Base-by-base conservation (phyloP, 2,329 filamentous ascomycete genomes). In the Paraphaeosphaeria sporulosa region DNA sequence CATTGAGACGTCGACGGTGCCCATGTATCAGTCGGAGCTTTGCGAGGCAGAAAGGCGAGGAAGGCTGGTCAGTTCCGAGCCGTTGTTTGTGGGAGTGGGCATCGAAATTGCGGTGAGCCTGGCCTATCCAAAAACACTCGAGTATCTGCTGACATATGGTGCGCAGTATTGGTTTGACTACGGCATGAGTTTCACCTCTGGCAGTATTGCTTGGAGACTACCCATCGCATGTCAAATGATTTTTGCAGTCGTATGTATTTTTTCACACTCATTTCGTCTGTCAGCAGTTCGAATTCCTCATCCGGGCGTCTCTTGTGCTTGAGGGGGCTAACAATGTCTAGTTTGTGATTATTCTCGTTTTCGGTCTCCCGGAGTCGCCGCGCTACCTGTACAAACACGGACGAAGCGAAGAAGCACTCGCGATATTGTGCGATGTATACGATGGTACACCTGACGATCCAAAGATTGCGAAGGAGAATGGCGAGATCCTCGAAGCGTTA, bases 21-120 rank as follows among this genome's bases (percentile, higher is more conserved):
- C 83, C 1, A 83, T 82, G 47, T 85, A 84, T 66, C 83, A 84
- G 73, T 80, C 81, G 4, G 83, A 85, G 64, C 82, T 82, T 58
- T 83, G 82, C 5, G 78, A 79, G 50, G 82, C 85, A 0, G 81
- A 81, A 67, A 87, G 87, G 71, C 82, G 86, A 63, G 86, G 86
- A 61, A 81, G 86, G 27, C 74, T 88, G 46, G 87, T 88, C 59
- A 86, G 85, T 70, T 85, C 86, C 23, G 85, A 81, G 66, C 83
- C 80, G 63, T 81, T 83, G 65, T 79, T 79, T 42, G 81, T 84
- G 34, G 81, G 81, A 8, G 79, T 84, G 34, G 82, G 83, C 34
- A 83, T 81, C 21, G 73, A 79, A 32, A 81, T 84, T 50, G 82
- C 82, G 5, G 83, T 70, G 83, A 81, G 81, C 72, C 70, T 27